Evolutionary conservation across 345 rosid genomes (phyloP), one percentile per base, ranked within the genome.

Genomic region (Ricinus communis): DNA sequence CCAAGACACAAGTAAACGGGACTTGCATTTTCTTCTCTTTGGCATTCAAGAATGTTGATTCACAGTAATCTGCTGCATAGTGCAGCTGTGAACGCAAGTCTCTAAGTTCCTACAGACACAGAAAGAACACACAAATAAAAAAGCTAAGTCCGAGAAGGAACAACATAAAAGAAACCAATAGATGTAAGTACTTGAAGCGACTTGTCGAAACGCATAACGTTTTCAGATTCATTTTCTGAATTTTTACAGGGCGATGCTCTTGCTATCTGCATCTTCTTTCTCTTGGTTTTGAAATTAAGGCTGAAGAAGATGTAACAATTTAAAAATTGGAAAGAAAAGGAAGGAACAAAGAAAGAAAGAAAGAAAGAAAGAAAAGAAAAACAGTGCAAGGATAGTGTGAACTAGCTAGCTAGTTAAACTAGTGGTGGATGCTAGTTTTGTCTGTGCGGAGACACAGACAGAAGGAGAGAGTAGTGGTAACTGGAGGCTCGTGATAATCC

Each of bases 51-150:
- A 90, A 90, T 1, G 83, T 77, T 4, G 81, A 60, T 77, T 85
- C 85, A 55, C 88, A 87, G 81, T 85, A 86, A 67, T 83, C 88
- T 1, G 92, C 92, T 12, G 93, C 92, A 33, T 75, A 52, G 54
- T 87, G 90, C 73, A 90, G 89, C 82, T 87, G 96, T 38, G 92
- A 83, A 25, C 87, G 79, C 81, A 90, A 77, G 65, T 81, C 87
- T 71, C 71, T 82, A 8, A 90, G 90, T 56, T 90, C 96, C 96
- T 87, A 58, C 5, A 58, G n/a, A 59, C 21, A 21, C 47, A 22
- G 4, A 33, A 54, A 43, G 1, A 41, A 46, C 38, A 14, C 36
- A 8, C n/a, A 52, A 70, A 38, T 6, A 30, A 52, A 70, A 38
- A 9, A 30, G 15, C 19, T 46, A 4, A 8, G 12, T 6, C 22